Evolutionary conservation across 2,329 filamentous ascomycete species (phyloP), one percentile per base, ranked within the genome.

Genomic region (Epichloe amarillans): DNA sequence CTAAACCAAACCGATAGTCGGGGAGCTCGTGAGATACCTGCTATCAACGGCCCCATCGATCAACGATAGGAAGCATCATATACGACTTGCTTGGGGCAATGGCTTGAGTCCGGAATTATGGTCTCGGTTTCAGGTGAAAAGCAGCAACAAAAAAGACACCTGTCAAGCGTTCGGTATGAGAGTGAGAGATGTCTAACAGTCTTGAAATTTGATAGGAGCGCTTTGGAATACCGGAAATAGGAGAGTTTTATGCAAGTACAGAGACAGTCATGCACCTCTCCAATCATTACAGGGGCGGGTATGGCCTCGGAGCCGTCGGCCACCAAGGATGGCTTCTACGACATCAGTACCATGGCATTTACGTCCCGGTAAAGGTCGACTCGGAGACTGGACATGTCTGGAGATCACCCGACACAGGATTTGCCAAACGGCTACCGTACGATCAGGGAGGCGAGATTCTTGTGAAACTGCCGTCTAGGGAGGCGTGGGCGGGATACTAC

Each of bases 241-340:
- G 49, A 5, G 52, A 53, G n/a, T 53, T 53, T 37, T 53, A 50
- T 26, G 15, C 38, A 12, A 53, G 52, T 41, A 53, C 52, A 10
- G 52, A 53, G 35, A 37, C 36, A 6, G 21, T 49, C 23, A 8
- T 53, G 15, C 36, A 17, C n/a, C 17, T 53, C 4, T 4, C 7
- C 23, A 53, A 49, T 19, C 37, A 49, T 19, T 38, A 35, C 45
- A 26, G 21, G 35, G 46, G 45, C 30, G 52, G 45, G 1, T 51
- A 15, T 35, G 52, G 52, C 35, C 15, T 12, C 6, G 49, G 52
- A 14, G 48, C 52, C 10, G 26, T 53, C 14, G 52, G 52, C 15
- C 52, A 53, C 19, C 52, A 53, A 3, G 52, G 52, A 30, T 53
- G 52, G 48, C 44, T 53, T 8, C 49, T 50, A 8, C 52, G 47